Evolutionary conservation across 2,329 filamentous ascomycete genomes (phyloP).

Genomic region (Aspergillus ustus): DNA sequence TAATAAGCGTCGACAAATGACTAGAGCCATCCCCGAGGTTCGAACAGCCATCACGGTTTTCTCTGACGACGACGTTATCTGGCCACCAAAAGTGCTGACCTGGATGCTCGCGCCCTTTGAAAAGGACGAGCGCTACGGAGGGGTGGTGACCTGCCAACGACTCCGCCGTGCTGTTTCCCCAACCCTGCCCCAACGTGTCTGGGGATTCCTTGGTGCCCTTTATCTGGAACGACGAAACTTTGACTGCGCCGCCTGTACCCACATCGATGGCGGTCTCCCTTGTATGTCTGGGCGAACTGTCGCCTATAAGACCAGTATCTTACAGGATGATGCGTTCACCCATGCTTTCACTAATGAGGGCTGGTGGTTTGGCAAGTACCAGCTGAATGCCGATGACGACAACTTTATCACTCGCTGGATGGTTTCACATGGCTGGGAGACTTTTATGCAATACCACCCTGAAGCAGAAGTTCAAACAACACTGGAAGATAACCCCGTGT

Average conservation of each 20-base stretch:
- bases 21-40: slow-evolving; percentile 84
- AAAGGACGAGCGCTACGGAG: slow-evolving; percentile 74
- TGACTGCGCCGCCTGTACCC: slow-evolving; percentile 93
- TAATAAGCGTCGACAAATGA: slow-evolving; percentile 95
- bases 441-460: slow-evolving; percentile 89
- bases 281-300: slow-evolving; percentile 95
- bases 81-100: slow-evolving; percentile 81
- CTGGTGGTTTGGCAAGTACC: slow-evolving; percentile 77
- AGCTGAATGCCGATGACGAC: slow-evolving; percentile 94
- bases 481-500: slow-evolving; percentile 84
- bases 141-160: slow-evolving; percentile 89
- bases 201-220: slow-evolving; percentile 87
- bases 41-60: slow-evolving; percentile 84
- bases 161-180: slow-evolving; percentile 70
- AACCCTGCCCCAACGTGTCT: slow-evolving; percentile 67
- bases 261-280: slow-evolving; percentile 93
- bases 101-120: slow-evolving; percentile 96
- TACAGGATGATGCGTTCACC: slow-evolving; percentile 83
- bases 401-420: slow-evolving; percentile 98
- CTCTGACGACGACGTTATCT: slow-evolving; percentile 94
- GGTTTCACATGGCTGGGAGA: slow-evolving; percentile 89
- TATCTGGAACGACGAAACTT: slow-evolving; percentile 96
- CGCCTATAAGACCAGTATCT: slow-evolving; percentile 85
- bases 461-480: slow-evolving; percentile 94
- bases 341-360: slow-evolving; percentile 89